Base-by-base conservation (phyloP, 495 filamentous ascomycete species). In the Diplogelasinospora grovesii region DNA sequence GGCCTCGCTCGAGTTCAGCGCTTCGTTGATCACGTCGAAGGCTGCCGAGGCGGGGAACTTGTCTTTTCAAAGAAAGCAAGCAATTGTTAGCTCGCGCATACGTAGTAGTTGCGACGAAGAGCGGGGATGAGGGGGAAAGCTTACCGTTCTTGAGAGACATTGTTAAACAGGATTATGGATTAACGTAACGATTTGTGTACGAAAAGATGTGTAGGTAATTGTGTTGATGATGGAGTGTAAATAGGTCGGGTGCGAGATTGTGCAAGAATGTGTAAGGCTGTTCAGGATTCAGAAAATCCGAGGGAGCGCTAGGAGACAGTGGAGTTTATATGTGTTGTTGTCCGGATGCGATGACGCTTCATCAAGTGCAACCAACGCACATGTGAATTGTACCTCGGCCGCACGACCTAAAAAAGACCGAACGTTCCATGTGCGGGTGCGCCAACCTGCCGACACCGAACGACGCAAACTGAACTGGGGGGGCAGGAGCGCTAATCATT, bases 111-210 rank as follows among this genome's bases (percentile, higher is more conserved):
- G n/a, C n/a, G n/a, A n/a, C n/a, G n/a, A n/a, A n/a, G n/a, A n/a
- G n/a, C n/a, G 34, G 16, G 9, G 27, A 41, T 11, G 9, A 10
- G 14, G 22, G 15, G 37, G 13, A 8, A 26, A 2, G 15, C 65
- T 29, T 77, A 87, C 86, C 77, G 68, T 82, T 80, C 69, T 84
- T 85, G 65, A 93, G 77, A 79, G 84, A 78, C 86, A 93, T 93
- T n/a, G 44, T 47, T 80, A 63, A 29, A 21, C 20, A 35, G 16
- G 22, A 24, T 48, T 33, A 22, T 34, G 37, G 39, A 35, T 35
- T 39, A 41, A 48, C 43, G 32, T 40, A 16, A 28, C 26, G 23
- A 14, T 25, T 28, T 20, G 29, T n/a, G n/a, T n/a, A n/a, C n/a
- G n/a, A 24, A 24, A 20, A 28, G 29, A 11, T 14, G 13, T 21